These are phyloP conservation scores for Brassica cretica DNA, from an alignment of 345 rosid species.

Conservation along the genomic window DNA sequence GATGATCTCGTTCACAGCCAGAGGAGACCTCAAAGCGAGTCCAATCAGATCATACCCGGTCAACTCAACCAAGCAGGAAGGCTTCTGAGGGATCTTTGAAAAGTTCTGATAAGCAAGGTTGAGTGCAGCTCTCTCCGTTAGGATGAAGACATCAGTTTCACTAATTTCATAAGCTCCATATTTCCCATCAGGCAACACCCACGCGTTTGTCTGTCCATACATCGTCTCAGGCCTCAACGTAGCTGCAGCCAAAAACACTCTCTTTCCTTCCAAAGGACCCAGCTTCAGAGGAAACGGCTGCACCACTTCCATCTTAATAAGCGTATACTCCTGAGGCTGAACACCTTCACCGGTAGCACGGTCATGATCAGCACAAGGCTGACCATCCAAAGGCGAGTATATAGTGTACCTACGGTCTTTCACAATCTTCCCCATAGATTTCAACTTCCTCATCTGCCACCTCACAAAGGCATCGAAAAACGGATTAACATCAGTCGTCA, in stretches of 20 bases:
- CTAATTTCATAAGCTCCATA: conserved; percentile 92
- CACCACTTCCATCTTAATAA: conserved; percentile 84
- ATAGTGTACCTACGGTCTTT: conserved; percentile 81
- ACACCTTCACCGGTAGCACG: conserved; percentile 95
- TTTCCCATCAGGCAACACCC: conserved; percentile 93
- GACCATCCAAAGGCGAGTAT: conserved; percentile 91
- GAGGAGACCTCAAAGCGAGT: conserved; percentile 75
- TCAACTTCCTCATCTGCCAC: conserved; percentile 95
- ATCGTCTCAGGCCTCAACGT: conserved; percentile 96
- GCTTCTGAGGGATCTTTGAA: conserved; percentile 68
- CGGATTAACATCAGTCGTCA: conserved; percentile 78
- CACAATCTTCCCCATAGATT: conserved; percentile 80
- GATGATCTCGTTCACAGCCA: conserved; percentile 69
- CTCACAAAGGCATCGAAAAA: conserved; percentile 75
- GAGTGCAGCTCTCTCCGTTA: conserved; percentile 76
- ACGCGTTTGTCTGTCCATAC: conserved; percentile 96
- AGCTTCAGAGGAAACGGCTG: conserved; percentile 69
- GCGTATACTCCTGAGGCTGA: conserved; percentile 92
- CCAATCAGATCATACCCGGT: conserved; percentile 87
- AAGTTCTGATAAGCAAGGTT: conserved; percentile 88
- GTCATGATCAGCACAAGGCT: conserved; percentile 96
- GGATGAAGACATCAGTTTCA: conserved; percentile 72
- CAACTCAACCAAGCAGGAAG: conserved; percentile 76
- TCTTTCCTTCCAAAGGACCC: conserved; percentile 67
- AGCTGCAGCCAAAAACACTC: conserved; percentile 79